Percentiles rank a stretch among this genome's conserved stretches.
These are phyloP conservation scores for Catenaria anguillulae DNA, from an alignment of 371 early-diverging fungal genomes.

Conservation along the genomic window DNA sequence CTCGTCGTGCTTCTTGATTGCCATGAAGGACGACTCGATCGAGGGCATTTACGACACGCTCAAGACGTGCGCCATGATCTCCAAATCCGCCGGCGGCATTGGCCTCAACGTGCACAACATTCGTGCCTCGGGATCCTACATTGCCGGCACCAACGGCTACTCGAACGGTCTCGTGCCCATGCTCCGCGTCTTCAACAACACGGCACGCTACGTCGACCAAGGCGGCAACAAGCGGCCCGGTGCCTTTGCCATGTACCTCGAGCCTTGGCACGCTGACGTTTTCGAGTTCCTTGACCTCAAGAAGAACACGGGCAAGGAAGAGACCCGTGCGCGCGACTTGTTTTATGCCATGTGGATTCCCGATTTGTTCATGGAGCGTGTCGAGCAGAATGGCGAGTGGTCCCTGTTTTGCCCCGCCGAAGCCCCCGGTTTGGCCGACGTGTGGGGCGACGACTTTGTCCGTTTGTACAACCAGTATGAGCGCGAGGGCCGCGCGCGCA, in stretches of 20 bases:
- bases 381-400: slow-evolving; percentile 91
- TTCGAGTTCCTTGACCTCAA: slow-evolving; percentile 95
- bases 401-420: slow-evolving; percentile 95
- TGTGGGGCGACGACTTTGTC: slow-evolving; percentile 94
- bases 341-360: slow-evolving; percentile 98
- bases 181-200: slow-evolving; percentile 96
- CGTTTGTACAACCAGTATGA: slow-evolving; percentile 85
- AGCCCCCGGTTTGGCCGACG: slow-evolving; percentile 80
- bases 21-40: slow-evolving; percentile 93
- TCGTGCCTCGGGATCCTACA: slow-evolving; percentile 86
- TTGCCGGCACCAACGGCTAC: slow-evolving; percentile 94
- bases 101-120: slow-evolving; percentile 95
- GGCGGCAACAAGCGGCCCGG: slow-evolving; percentile 98
- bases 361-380: slow-evolving; percentile 99
- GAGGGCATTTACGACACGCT: slow-evolving; percentile 98
- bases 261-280: slow-evolving; percentile 99
- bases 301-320: slow-evolving; percentile 99
- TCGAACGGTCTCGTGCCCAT: slow-evolving; percentile 98
- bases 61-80: slow-evolving; percentile 93
- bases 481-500: slow-evolving; percentile 63
- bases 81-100: slow-evolving; percentile 97
- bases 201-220: slow-evolving; percentile 97
- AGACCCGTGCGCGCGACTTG: slow-evolving; percentile 90
- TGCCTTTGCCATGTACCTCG: slow-evolving; percentile 98
- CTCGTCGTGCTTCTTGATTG: slow-evolving; percentile 90